Evolutionary conservation across 257 asterid genomes (phyloP), one percentile per base, ranked within the genome.

Genomic region (Solanum raphanifolium): DNA sequence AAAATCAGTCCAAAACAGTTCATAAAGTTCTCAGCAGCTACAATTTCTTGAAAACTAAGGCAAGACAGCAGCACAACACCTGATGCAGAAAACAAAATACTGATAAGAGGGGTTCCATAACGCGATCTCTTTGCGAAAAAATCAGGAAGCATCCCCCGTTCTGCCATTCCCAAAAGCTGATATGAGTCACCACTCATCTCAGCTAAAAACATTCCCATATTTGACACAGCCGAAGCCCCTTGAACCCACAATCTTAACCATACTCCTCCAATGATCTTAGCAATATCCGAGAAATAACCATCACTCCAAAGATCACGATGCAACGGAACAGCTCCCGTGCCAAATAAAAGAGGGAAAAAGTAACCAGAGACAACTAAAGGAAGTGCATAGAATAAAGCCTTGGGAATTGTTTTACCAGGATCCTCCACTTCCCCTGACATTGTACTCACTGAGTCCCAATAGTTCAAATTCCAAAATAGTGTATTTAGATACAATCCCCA

Each of bases 151-250:
- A 94, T 91, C 72, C 96, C 94, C 4, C 92, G 87, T 78, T 94
- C 95, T 0, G 98, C 95, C 95, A 94, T 94, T 21, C 98, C 96
- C 31, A 93, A 93, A 91, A 93, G 96, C 48, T 92, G 96, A 86
- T 92, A 94, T 6, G 96, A 94, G 91, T 94, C 95, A 7, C 95
- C 93, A 87, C 96, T 93, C 96, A 93, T 94, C 87, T 94, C 98
- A 3, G 96, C 95, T 74, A 94, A 88, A 87, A 94, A 94, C 95
- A 91, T 93, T 29, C 98, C 98, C 96, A 94, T 93, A 75, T 94
- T 94, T 25, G 98, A 94, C 52, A 94, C 85, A 20, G 96, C 94
- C 4, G 95, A 88, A 72, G 94, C 98, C 75, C 93, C 96, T 88
- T 93, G 98, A 32, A 94, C 74, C 95, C 95, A 94, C 29, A 79